A percentile compares a stretch with the other conserved stretches of the same genome.
These are phyloP conservation scores for Paxillus involutus DNA, from an alignment of 768 basidiomycete species.

Conservation along the genomic window DNA sequence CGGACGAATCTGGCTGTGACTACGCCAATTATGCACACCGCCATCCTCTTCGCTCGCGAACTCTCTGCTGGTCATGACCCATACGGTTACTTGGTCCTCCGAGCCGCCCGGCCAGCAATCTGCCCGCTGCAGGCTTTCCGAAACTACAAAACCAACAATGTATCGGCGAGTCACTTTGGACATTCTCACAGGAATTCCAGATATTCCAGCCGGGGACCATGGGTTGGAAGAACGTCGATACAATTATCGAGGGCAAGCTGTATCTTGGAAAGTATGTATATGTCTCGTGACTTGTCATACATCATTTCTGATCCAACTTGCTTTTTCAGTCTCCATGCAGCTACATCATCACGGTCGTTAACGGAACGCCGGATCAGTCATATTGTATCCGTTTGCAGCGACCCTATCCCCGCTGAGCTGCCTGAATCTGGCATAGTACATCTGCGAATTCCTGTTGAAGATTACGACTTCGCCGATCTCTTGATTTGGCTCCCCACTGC, in stretches of 20 bases:
- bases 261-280: constrained; percentile 72
- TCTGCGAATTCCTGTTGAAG: constrained; percentile 68
- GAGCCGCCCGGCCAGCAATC: constrained; percentile 23
- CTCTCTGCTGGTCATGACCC: constrained; percentile 17
- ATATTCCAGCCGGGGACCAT: constrained; percentile 23
- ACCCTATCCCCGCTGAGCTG: constrained; percentile 68
- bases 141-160: constrained; percentile 37
- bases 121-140: constrained; percentile 17
- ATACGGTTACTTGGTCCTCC: constrained; percentile 33
- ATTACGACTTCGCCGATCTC: constrained; percentile 69
- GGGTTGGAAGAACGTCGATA: constrained; percentile 67
- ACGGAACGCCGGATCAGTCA: constrained; percentile 77
- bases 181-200: constrained; percentile 31
- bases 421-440: constrained; percentile 70
- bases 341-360: constrained; percentile 68
- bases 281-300: constrained; percentile 17
- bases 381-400: constrained; percentile 74
- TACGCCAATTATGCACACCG: constrained; percentile 31
- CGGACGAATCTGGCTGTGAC: constrained; percentile 33
- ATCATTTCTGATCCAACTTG: constrained; percentile 45
- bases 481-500: constrained; percentile 65
- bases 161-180: constrained; percentile 12
- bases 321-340: constrained; percentile 59
- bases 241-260: constrained; percentile 62
- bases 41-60: constrained; percentile 22